Base-by-base conservation (phyloP, 805 yeast species). In the Saccharomycopsis schoenii region DNA sequence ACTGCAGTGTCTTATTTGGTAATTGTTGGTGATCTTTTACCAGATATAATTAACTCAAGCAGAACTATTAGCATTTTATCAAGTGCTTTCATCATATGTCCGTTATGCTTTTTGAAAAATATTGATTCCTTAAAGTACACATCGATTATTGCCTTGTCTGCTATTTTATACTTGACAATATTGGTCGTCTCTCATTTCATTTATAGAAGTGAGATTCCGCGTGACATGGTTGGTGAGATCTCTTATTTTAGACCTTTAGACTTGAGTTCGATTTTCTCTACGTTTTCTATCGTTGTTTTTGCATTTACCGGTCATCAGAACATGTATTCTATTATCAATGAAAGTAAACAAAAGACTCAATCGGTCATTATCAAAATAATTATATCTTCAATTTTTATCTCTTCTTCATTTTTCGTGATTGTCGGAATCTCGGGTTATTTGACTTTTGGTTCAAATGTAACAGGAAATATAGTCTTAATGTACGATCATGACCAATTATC, bases 271-370 rank as follows among this genome's bases (percentile, higher is more conserved):
- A 69, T 82, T 8, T 73, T 86, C 61, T 78, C 86, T 25, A 83
- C 90, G 8, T 84, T 88, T 67, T 87, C 89, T 29, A 85, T 88
- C 60, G 80, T 88, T 42, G 85, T 88, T 14, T 85, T 88, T 72
- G 94, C 96, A 1, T 88, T 80, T 71, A 87, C 93, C 0, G 90
- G 94, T 58, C 87, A 87, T 62, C 93, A 88, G 74, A 88, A 87
- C 71, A 82, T 88, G 77, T 86, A 85, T 69, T 84, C 90, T 10
- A 86, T 88, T 58, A 81, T 85, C 67, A 84, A 86, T 68, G 96
- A 88, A 71, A 74, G 87, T 64, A 73, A 80, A 50, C 79, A 82
- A 65, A 80, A 82, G 56, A 72, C 81, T 2, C 72, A 84, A 62
- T 68, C 77, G 25, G 82, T 83, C 61, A 73, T 82, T 1, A 62